Evolutionary conservation across 305 asterid genomes (phyloP).

Genomic region (Plantago rigida): DNA sequence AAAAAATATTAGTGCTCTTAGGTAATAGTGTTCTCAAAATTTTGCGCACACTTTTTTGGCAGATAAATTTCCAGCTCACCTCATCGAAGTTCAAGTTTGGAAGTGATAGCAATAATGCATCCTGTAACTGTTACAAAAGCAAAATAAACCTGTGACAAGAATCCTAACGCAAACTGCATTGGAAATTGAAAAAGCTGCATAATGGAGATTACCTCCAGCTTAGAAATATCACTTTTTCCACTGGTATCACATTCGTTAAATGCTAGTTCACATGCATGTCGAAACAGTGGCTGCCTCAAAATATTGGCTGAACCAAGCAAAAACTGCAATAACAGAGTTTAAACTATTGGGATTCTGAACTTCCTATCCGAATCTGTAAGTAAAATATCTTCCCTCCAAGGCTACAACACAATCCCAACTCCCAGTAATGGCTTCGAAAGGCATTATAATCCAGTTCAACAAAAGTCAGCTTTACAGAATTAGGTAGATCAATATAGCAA

Average conservation of each 20-base stretch:
- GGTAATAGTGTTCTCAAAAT: no score
- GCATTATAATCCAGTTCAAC: background rate
- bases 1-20: no score
- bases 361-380: slow-evolving; percentile 3
- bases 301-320: slow-evolving; percentile 79
- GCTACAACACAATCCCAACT: background rate
- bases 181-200: slow-evolving; percentile 4
- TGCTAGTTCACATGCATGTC: slow-evolving; percentile 62
- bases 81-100: slow-evolving; percentile 45
- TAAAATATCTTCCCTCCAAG: slow-evolving; percentile 2
- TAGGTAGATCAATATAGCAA: no score
- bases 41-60: background rate
- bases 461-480: no score
- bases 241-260: slow-evolving; percentile 49
- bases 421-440: background rate
- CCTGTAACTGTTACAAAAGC: slow-evolving; percentile 43
- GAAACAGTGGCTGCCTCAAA: slow-evolving; percentile 69
- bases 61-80: slow-evolving; percentile 37
- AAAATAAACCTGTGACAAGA: background rate
- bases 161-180: slow-evolving; percentile 12
- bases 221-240: slow-evolving; percentile 42
- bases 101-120: slow-evolving; percentile 40
- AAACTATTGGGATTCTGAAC: slow-evolving; percentile 10
- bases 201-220: slow-evolving; percentile 51
- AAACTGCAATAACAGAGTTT: slow-evolving; percentile 48